Base-by-base conservation (phyloP, 139 green algal genomes). In the Astrephomene gubernaculifera region DNA sequence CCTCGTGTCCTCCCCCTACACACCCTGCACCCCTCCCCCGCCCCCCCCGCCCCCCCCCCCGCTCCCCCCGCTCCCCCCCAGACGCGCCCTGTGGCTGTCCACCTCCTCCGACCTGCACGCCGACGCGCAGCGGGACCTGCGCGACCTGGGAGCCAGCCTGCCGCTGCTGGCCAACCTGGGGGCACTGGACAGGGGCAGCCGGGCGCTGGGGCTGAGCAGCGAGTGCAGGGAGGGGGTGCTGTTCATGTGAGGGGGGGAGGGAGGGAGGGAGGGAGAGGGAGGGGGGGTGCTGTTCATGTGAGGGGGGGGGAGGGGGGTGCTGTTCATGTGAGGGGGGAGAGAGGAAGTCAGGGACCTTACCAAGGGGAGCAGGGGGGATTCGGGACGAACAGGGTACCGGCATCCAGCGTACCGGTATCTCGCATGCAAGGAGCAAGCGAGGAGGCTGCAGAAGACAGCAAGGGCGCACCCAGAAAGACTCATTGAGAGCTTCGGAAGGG, bases 211-310 rank as follows among this genome's bases (percentile, higher is more conserved):
- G n/a, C 83, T 97, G 36, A 71, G 80, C 53, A 92, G 92, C 75
- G 96, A 97, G n/a, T 92, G 93, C 52, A 88, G 92, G 67, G 93
- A 98, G 73, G 96, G 96, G 5, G 91, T 96, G 43, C 88, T 98
- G 29, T 98, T 98, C 88, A 89, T 97, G 92, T 95, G 86, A 88
- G 89, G 4, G 3, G 60, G 57, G 57, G 39, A 41, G 81, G 45
- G 41, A 31, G 67, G 24, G 21, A 35, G 49, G 21, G 45, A 5
- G 80, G 41, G 29, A 25, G 49, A 19, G 71, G 21, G 71, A 65
- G 4, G 29, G 38, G 73, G 53, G 36, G 53, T 41, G 3, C 8
- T 25, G 54, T 21, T 22, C 25, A 10, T 78, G 21, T 33, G 17
- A 57, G 49, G 49, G 49, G 49, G 12, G 12, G 17, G 49, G 49